Evolutionary conservation across 495 filamentous ascomycete genomes (phyloP), one percentile per base, ranked within the genome.

Genomic region (Tuber microsphaerosporum): DNA sequence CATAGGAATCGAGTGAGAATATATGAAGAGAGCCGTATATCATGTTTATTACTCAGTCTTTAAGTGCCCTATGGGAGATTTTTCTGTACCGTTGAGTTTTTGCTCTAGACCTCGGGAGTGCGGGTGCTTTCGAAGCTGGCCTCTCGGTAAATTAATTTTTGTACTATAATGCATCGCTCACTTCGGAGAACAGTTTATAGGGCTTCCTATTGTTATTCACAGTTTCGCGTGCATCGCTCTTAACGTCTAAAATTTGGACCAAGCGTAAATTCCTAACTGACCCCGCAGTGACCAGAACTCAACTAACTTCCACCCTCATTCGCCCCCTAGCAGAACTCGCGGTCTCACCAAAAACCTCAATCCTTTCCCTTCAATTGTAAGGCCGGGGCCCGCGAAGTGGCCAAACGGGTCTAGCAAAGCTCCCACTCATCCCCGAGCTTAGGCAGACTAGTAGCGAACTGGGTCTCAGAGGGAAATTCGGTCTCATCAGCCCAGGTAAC

Each of bases 341-440:
- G 12, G 14, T 7, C 17, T 34, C 17, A 65, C 56, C 12, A 19
- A 17, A 65, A 5, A 8, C 14, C 26, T 34, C 56, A 8, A 34
- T 17, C 26, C 0, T 17, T n/a, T 31, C 26, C 14, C 26, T 17
- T n/a, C 2, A 14, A 31, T 17, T 19, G 16, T 9, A 65, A 31
- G n/a, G 31, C 10, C 16, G 2, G n/a, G 51, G n/a, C 2, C 2
- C 3, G 12, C 10, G n/a, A 10, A 61, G 12, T 31, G 51, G 22
- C 22, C 22, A 10, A 43, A 20, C 12, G 16, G 0, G 37, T 9
- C 51, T 74, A 74, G 0, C 41, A 39, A 37, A 69, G 73, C 56
- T 74, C 56, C 73, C 73, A 74, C 39, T 74, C 73, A 74, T 74
- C 73, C 45, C 56, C 73, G 4, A 34, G 56, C 4, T 68, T 37